A percentile compares a stretch with the other conserved stretches of the same genome.
These are phyloP conservation scores for Pseudopyricularia cyperi DNA, from an alignment of 2,329 filamentous ascomycete species.

Conservation along the genomic window DNA sequence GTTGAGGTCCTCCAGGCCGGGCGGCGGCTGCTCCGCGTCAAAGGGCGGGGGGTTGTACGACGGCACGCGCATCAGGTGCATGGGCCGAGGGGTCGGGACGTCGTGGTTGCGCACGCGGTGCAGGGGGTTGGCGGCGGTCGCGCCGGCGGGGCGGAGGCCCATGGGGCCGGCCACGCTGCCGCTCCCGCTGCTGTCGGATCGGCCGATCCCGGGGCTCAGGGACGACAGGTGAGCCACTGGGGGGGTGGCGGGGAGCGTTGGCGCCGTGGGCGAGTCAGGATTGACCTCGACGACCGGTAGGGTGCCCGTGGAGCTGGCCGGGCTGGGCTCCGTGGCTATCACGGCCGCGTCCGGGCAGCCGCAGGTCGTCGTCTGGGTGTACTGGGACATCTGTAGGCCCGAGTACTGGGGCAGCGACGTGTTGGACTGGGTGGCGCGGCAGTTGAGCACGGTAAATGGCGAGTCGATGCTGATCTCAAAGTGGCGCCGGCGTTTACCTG, in stretches of 20 bases:
- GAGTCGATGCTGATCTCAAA: slow-evolving; percentile 97
- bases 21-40: slow-evolving; percentile 65
- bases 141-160: slow-evolving; percentile 2
- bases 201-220: neutral
- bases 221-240: slow-evolving; percentile 41
- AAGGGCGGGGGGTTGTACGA: slow-evolving; percentile 85
- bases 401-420: slow-evolving; percentile 72
- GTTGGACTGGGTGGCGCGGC: slow-evolving; percentile 84
- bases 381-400: slow-evolving; percentile 33
- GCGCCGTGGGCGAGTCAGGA: slow-evolving; percentile 10
- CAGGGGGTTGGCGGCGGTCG: slow-evolving; percentile 16
- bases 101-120: slow-evolving; percentile 18
- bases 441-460: slow-evolving; percentile 85
- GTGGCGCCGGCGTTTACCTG: slow-evolving; percentile 61
- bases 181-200: slow-evolving; percentile 8
- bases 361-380: slow-evolving; percentile 33
- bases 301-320: slow-evolving; percentile 46
- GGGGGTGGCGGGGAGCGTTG: slow-evolving; percentile 31
- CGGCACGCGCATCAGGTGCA: slow-evolving; percentile 70
- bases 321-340: slow-evolving; percentile 46
- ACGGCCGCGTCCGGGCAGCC: slow-evolving; percentile 39
- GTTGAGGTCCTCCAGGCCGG: slow-evolving; percentile 30
- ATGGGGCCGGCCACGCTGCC: neutral
- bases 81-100: slow-evolving; percentile 25
- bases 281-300: slow-evolving; percentile 24